Percentiles rank a stretch among this genome's conserved stretches.
phyloP scores from a whole-genome alignment of 1,284 basidiomycete species.

The Amylostereum chailletii region DNA sequence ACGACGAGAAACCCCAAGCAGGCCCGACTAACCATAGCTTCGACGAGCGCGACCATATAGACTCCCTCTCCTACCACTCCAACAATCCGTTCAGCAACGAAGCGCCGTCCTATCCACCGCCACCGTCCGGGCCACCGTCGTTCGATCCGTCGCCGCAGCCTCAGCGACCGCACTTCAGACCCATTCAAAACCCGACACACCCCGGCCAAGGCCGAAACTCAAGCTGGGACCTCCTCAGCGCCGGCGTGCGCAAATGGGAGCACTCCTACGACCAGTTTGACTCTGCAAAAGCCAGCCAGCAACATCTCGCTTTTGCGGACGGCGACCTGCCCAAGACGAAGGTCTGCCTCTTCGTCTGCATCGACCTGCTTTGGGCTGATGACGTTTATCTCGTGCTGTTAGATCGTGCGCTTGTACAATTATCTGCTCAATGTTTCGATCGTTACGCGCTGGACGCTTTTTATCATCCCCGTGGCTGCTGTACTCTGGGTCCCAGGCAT shows the following conservation, averaged over 20 bases:
- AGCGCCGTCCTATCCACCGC: too few relatives aligned
- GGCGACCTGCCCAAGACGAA: slow-evolving; percentile 54
- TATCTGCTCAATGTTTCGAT: slow-evolving; percentile 74
- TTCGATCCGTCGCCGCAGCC: too few relatives aligned
- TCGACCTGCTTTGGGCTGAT: background rate
- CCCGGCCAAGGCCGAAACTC: too few relatives aligned
- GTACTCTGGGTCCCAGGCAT: slow-evolving; percentile 77
- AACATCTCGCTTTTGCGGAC: slow-evolving; percentile 50
- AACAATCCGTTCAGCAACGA: slow-evolving; percentile 4
- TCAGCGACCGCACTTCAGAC: too few relatives aligned
- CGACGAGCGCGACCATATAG: slow-evolving; percentile 1
- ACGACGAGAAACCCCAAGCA: slow-evolving; percentile 1
- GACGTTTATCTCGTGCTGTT: background rate
- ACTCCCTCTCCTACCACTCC: slow-evolving; percentile 7
- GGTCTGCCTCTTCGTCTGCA: slow-evolving; percentile 23
- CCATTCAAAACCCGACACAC: too few relatives aligned
- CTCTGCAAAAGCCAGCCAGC: slow-evolving; percentile 41
- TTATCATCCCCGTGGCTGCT: slow-evolving; percentile 66
- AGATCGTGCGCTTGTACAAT: slow-evolving; percentile 57
- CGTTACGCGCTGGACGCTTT: slow-evolving; percentile 73
- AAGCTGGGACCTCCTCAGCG: slow-evolving; percentile 43
- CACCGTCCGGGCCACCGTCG: too few relatives aligned
- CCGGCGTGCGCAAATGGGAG: slow-evolving; percentile 45
- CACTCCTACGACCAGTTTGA: slow-evolving; percentile 55
- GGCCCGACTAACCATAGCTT: background rate